Conservation (phyloP, 2,329 filamentous ascomycete species). For the Sporothrix protearum region DNA sequence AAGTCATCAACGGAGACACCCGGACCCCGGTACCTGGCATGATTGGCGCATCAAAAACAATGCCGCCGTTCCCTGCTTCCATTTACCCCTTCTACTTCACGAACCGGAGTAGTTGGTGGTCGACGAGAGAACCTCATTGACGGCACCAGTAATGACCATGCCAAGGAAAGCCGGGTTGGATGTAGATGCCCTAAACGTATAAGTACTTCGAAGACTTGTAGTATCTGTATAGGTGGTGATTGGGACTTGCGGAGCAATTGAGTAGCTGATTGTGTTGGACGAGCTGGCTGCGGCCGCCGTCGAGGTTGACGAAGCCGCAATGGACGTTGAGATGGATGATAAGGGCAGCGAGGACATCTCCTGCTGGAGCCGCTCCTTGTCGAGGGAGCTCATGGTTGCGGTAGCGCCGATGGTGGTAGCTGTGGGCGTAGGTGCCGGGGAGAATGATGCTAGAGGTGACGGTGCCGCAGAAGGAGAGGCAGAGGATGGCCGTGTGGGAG, state of each 20-base stretch:
- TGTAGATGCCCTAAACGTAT: background rate
- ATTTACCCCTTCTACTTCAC: background rate
- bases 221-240: background rate
- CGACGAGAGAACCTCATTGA: constrained; percentile 23
- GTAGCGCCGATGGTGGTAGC: background rate
- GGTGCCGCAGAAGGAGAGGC: background rate
- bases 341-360: constrained; percentile 26
- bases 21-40: background rate
- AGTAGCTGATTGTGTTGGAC: constrained; percentile 4
- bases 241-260: background rate
- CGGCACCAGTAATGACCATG: constrained; percentile 26
- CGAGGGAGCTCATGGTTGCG: constrained; percentile 25
- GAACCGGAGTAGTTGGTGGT: background rate
- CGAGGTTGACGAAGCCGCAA: constrained; percentile 19
- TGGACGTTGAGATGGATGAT: constrained; percentile 20
- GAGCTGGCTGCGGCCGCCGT: constrained; percentile 17
- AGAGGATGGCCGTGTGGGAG: background rate
- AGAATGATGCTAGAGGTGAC: background rate
- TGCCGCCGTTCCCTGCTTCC: background rate
- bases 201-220: background rate
- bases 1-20: background rate
- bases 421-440: background rate
- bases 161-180: constrained; percentile 25
- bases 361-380: constrained; percentile 25
- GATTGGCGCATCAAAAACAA: background rate